Base-by-base conservation (phyloP, 768 basidiomycete species). In the Auriscalpium orientale region DNA sequence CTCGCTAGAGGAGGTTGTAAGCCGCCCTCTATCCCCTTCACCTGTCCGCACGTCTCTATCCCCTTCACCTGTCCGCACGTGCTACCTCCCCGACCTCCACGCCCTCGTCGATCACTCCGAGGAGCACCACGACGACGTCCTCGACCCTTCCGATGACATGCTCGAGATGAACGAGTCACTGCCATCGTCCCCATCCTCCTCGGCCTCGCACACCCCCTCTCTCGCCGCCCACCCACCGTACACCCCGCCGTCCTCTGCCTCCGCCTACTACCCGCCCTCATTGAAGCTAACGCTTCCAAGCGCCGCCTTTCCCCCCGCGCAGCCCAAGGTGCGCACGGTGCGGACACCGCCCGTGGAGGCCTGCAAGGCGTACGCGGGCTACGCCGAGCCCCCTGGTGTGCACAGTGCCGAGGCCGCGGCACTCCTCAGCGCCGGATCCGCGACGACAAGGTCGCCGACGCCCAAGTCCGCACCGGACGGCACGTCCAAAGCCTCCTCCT, bases 21-120 rank as follows among this genome's bases (percentile, higher is more conserved):
- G n/a, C n/a, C n/a, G n/a, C n/a, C n/a, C n/a, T n/a, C n/a, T n/a
- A n/a, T n/a, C n/a, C n/a, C n/a, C n/a, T n/a, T n/a, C n/a, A n/a
- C n/a, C n/a, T n/a, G n/a, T n/a, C n/a, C n/a, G n/a, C n/a, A n/a
- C n/a, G n/a, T n/a, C n/a, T n/a, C n/a, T n/a, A n/a, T n/a, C n/a
- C n/a, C n/a, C n/a, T n/a, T n/a, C n/a, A n/a, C n/a, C n/a, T n/a
- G n/a, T n/a, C n/a, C n/a, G n/a, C n/a, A n/a, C n/a, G n/a, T n/a
- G n/a, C n/a, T n/a, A n/a, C 60, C 78, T 91, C 16, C 76, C 79
- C 37, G 87, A 90, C 64, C 78, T 90, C 0, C 87, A 90, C 58
- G 87, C 90, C 3, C 83, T 95, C 11, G 79, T 95, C 3, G 91
- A 95, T 69, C 93, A 95, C 66, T 94, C 94, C 61, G 93, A 95